Evolutionary conservation across 306 rosid species (phyloP).

Genomic region (Ammopiptanthus mongolicus): DNA sequence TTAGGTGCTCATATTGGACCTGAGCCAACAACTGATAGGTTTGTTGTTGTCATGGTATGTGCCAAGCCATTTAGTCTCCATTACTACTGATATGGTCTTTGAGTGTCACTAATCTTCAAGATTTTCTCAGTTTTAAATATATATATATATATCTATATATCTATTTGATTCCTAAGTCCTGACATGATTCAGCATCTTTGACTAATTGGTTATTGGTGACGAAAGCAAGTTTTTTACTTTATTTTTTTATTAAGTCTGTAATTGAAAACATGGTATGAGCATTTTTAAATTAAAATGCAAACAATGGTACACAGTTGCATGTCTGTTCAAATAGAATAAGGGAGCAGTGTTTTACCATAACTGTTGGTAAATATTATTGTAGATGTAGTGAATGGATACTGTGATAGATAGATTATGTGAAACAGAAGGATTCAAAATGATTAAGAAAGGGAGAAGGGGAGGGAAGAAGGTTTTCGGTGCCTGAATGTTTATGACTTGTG

Average conservation of each 20-base stretch:
- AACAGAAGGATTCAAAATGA: neutral
- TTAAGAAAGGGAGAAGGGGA: neutral
- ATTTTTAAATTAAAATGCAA: neutral
- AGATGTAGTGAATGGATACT: neutral
- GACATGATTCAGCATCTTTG: neutral
- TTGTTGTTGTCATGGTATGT: constrained; percentile 95
- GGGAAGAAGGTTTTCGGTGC: neutral
- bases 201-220: neutral
- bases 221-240: neutral
- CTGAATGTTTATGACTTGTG: neutral
- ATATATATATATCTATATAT: neutral
- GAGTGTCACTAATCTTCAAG: neutral
- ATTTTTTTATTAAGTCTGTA: neutral
- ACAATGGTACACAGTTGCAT: neutral
- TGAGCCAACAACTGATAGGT: constrained; percentile 97
- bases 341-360: neutral
- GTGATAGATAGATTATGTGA: neutral
- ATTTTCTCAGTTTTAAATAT: neutral
- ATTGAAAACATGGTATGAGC: neutral
- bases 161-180: neutral
- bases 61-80: neutral
- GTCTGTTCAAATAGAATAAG: neutral
- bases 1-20: constrained; percentile 99
- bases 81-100: neutral
- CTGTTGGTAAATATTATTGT: neutral